phyloP scores from a whole-genome alignment of 371 early-diverging fungal species.

The Dinochytrium kinnereticum region DNA sequence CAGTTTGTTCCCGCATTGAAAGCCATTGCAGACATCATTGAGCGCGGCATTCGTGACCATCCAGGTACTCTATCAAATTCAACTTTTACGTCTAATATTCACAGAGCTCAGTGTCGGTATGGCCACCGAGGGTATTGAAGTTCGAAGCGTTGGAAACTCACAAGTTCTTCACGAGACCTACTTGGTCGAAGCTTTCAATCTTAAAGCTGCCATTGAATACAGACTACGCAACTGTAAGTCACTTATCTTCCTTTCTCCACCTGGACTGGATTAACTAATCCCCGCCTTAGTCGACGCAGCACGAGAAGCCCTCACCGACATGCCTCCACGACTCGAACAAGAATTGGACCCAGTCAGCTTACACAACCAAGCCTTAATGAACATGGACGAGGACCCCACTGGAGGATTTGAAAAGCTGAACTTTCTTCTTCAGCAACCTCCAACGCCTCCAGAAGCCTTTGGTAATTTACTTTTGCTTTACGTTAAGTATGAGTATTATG shows the following conservation, averaged over 20 bases:
- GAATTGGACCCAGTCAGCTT: constrained; percentile 64
- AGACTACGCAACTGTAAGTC: constrained; percentile 56
- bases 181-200: constrained; percentile 62
- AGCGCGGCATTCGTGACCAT: constrained; percentile 58
- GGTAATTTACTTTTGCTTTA: constrained; percentile 61
- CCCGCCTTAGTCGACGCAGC: constrained; percentile 51
- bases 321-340: constrained; percentile 61
- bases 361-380: constrained; percentile 61
- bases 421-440: constrained; percentile 56
- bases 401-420: constrained; percentile 61
- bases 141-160: constrained; percentile 61
- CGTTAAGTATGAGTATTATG: constrained; percentile 57
- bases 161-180: constrained; percentile 58
- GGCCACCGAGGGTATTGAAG: constrained; percentile 61
- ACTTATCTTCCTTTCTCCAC: not conserved
- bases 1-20: constrained; percentile 59
- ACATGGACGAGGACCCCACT: constrained; percentile 60
- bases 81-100: not conserved
- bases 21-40: constrained; percentile 60
- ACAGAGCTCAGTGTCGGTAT: constrained; percentile 59
- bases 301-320: constrained; percentile 59
- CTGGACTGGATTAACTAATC: not conserved
- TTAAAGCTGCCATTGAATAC: constrained; percentile 65
- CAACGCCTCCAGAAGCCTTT: constrained; percentile 62
- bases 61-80: constrained; percentile 46